Evolutionary conservation across 2,329 filamentous ascomycete genomes (phyloP).

Genomic region (Penicillium hordei): DNA sequence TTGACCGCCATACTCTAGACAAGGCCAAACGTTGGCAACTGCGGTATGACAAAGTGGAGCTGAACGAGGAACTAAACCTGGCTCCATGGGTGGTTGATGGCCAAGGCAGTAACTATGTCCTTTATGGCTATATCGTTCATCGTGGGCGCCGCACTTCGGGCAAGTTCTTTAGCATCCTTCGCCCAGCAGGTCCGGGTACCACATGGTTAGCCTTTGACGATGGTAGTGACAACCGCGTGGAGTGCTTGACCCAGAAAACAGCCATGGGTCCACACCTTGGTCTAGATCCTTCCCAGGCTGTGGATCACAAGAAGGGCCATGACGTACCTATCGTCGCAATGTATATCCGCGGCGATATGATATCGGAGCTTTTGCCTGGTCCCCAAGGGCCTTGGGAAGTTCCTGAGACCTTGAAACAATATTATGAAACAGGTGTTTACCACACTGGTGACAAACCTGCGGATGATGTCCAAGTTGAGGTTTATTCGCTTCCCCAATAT

Average conservation of each 20-base stretch:
- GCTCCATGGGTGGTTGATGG: slow-evolving; percentile 33
- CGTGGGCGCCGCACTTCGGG: slow-evolving; percentile 59
- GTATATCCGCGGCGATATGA: slow-evolving; percentile 55
- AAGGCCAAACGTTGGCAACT: slow-evolving; percentile 57
- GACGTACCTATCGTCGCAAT: slow-evolving; percentile 56
- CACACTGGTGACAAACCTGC: slow-evolving; percentile 13
- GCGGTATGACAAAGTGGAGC: slow-evolving; percentile 55
- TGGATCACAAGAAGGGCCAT: slow-evolving; percentile 45
- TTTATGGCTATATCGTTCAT: slow-evolving; percentile 63
- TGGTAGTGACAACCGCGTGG: slow-evolving; percentile 56
- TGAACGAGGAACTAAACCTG: slow-evolving; percentile 57
- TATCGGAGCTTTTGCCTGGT: slow-evolving; percentile 43
- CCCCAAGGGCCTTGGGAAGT: slow-evolving; percentile 51
- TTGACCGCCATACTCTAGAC: slow-evolving; percentile 59
- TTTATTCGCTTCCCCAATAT: slow-evolving; percentile 40
- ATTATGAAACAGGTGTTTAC: slow-evolving; percentile 36
- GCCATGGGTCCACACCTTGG: slow-evolving; percentile 55
- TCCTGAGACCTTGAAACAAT: slow-evolving; percentile 42
- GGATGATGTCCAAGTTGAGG: slow-evolving; percentile 39
- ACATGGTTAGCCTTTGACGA: slow-evolving; percentile 62
- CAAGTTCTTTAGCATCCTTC: slow-evolving; percentile 60
- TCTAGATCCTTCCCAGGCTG: slow-evolving; percentile 40
- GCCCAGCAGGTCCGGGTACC: slow-evolving; percentile 56
- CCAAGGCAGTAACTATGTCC: slow-evolving; percentile 50
- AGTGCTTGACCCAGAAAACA: slow-evolving; percentile 57